These are phyloP conservation scores for Trichoderma citrinoviride DNA, from an alignment of 2,329 filamentous ascomycete species.

Conservation along the genomic window DNA sequence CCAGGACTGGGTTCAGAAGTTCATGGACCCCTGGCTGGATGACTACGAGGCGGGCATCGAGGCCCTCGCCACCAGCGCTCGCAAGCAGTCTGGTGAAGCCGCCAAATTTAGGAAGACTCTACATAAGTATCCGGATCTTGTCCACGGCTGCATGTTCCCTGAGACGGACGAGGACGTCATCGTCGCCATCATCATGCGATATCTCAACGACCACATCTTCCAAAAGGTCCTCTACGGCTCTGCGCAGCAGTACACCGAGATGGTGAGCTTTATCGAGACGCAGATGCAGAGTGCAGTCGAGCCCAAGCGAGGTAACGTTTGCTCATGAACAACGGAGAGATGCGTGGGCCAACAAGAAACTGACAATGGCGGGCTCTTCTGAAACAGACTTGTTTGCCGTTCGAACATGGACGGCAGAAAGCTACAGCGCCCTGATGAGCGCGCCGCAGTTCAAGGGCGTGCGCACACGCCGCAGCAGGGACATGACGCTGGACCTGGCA, in stretches of 20 bases:
- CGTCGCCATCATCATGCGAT: conserved; percentile 37
- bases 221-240: conserved; percentile 34
- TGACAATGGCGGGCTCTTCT: background rate
- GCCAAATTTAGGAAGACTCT: conserved; percentile 30
- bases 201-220: conserved; percentile 38
- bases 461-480: conserved; percentile 28
- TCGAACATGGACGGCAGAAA: conserved; percentile 40
- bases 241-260: conserved; percentile 27
- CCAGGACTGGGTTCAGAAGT: conserved; percentile 38
- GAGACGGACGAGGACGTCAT: conserved; percentile 41
- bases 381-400: conserved; percentile 37
- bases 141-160: conserved; percentile 34
- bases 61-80: conserved; percentile 24
- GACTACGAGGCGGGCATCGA: conserved; percentile 29
- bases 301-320: conserved; percentile 37
- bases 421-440: conserved; percentile 37
- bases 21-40: conserved; percentile 35
- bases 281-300: conserved; percentile 37
- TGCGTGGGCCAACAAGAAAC: background rate
- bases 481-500: conserved; percentile 33
- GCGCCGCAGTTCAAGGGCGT: conserved; percentile 31
- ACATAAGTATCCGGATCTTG: conserved; percentile 34
- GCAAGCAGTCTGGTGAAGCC: conserved; percentile 30
- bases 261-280: conserved; percentile 36
- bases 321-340: too few species aligned